A percentile compares a stretch with the other conserved stretches of the same genome.
Evolutionary conservation across 2,329 filamentous ascomycete genomes (phyloP).

Genomic region (Didymella sp.): DNA sequence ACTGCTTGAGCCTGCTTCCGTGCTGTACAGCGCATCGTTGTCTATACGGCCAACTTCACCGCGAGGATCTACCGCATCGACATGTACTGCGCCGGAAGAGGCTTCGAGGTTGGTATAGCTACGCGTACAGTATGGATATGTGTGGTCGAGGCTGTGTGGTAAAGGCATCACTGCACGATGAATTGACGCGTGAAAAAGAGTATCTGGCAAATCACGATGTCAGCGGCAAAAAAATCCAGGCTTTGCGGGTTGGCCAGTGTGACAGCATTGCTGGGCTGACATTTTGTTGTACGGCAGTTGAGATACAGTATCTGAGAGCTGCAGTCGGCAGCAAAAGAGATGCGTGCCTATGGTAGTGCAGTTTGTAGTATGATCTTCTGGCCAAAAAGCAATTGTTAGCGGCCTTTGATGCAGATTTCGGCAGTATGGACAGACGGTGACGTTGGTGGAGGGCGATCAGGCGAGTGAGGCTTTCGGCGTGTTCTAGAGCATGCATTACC

Average conservation of each 20-base stretch:
- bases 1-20: too few relatives aligned
- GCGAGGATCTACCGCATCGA: not conserved
- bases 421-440: not conserved
- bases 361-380: not conserved
- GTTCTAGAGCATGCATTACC: slow-evolving; percentile 5
- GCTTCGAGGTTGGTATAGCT: not conserved
- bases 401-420: not conserved
- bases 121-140: not conserved
- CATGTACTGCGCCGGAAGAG: too few relatives aligned
- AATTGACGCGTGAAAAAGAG: not conserved
- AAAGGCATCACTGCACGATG: not conserved
- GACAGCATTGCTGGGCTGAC: not conserved
- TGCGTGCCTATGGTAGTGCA: not conserved
- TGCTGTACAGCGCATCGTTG: too few relatives aligned
- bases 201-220: not conserved
- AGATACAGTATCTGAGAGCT: not conserved
- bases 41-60: too few relatives aligned
- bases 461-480: slow-evolving; percentile 2
- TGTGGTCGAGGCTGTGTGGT: not conserved
- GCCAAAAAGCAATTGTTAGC: not conserved
- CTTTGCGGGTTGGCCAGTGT: not conserved
- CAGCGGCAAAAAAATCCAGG: not conserved
- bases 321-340: not conserved
- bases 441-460: not conserved
- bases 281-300: not conserved